Evolutionary conservation across 768 basidiomycete genomes (phyloP), one percentile per base, ranked within the genome.

Genomic region (Naganishia onofrii): DNA sequence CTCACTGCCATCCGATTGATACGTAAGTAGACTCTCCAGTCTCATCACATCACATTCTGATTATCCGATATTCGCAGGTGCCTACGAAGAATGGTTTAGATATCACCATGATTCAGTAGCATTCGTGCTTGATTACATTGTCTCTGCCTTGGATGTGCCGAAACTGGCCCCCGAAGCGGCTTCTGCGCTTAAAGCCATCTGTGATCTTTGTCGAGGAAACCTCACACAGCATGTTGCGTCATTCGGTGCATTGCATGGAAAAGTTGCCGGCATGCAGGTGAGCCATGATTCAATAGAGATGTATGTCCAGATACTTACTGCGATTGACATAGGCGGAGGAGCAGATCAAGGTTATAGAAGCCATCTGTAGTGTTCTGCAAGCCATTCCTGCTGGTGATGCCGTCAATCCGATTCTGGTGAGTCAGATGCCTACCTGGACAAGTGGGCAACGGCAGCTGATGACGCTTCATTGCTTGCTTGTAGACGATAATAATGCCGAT

Each of bases 301-400:
- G 28, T 13, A 10, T n/a, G 9, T 63, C n/a, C 10, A 44, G 48
- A 12, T 26, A 32, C 51, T 29, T 28, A 52, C 26, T 17, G 15
- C 17, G 38, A 68, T 63, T 34, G 42, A n/a, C 19, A 29, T 58
- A 77, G 77, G 74, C 81, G 5, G 74, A 76, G 13, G 93, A 95
- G 80, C 90, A 90, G 81, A 86, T 87, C 74, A 96, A 94, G 81
- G 91, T 96, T 0, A 83, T 96, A 54, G 90, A 96, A 77, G 91
- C 90, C 0, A 94, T 97, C 64, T 88, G 92, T 1, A 95, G 93
- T 72, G 92, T 97, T 3, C 90, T 96, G 36, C 91, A 96, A 75
- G 94, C 93, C 0, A 81, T 97, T 58, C 89, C 91, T 0, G 88
- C 91, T 0, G 83, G 83, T 51, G 89, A 92, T 52, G 90, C 87